phyloP scores from a whole-genome alignment of 176 grass and related monocot genomes.

The Alopecurus myosuroides region DNA sequence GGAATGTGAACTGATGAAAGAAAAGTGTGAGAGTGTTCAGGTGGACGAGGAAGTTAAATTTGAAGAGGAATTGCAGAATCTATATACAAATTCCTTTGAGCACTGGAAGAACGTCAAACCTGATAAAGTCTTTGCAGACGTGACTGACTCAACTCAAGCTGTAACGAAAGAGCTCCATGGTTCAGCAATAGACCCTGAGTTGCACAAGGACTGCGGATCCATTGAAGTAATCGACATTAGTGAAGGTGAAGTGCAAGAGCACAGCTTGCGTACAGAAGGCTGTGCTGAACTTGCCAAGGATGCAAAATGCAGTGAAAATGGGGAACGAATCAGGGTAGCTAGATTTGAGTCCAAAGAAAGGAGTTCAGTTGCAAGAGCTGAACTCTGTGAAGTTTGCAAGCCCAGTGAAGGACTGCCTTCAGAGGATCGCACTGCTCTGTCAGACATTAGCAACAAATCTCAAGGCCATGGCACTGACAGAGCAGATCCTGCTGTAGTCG shows the following conservation, averaged over 20 bases:
- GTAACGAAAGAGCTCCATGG: background rate
- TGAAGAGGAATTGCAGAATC: background rate
- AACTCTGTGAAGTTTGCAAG: background rate
- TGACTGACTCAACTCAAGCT: conserved; percentile 3
- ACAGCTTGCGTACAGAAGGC: background rate
- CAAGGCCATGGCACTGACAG: background rate
- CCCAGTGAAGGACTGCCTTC: background rate
- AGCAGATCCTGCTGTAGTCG: background rate
- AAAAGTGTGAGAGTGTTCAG: background rate
- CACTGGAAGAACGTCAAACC: background rate
- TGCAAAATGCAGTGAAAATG: background rate
- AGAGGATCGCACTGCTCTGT: background rate
- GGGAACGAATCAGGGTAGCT: background rate
- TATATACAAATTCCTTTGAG: conserved; percentile 2
- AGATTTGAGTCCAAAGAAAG: background rate
- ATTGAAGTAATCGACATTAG: background rate
- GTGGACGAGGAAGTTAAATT: background rate
- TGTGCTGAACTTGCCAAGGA: background rate
- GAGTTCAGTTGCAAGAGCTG: background rate
- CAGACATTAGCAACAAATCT: background rate
- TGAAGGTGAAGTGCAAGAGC: background rate
- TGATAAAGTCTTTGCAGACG: background rate
- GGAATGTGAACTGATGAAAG: conserved; percentile 25
- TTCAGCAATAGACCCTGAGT: background rate
- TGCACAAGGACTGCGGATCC: background rate